phyloP scores from a whole-genome alignment of 306 rosid genomes.

The Quercus bicolor region DNA sequence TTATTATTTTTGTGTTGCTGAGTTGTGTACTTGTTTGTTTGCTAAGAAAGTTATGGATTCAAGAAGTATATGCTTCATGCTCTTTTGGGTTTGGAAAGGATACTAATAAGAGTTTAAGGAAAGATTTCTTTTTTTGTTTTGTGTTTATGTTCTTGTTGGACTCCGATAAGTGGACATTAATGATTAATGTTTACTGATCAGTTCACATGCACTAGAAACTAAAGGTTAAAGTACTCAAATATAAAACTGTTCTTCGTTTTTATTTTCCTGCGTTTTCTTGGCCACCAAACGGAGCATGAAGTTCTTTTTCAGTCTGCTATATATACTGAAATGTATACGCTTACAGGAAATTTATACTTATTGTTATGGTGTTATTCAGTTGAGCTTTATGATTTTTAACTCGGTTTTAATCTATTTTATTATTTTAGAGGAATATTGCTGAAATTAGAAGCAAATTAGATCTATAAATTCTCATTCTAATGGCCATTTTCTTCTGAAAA shows the following conservation, averaged over 20 bases:
- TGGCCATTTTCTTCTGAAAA: not conserved
- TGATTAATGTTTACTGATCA: not conserved
- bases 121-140: not conserved
- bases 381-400: not conserved
- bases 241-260: not conserved
- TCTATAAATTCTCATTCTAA: not conserved
- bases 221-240: no score
- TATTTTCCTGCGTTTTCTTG: slow-evolving; percentile 15
- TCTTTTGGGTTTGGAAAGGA: slow-evolving; percentile 2
- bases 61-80: slow-evolving; percentile 3
- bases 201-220: not conserved
- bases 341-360: not conserved
- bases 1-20: not conserved
- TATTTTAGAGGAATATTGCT: not conserved
- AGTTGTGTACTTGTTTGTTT: slow-evolving; percentile 11
- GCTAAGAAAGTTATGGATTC: not conserved
- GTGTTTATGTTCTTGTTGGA: not conserved
- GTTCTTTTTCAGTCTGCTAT: not conserved
- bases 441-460: not conserved
- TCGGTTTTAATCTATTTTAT: not conserved
- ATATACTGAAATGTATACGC: not conserved
- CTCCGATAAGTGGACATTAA: not conserved
- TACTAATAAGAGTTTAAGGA: not conserved
- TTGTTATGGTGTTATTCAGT: not conserved
- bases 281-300: not conserved